Evolutionary conservation across 352 stramenopile genomes (phyloP).

Genomic region (Halophytophthora batemanensis): DNA sequence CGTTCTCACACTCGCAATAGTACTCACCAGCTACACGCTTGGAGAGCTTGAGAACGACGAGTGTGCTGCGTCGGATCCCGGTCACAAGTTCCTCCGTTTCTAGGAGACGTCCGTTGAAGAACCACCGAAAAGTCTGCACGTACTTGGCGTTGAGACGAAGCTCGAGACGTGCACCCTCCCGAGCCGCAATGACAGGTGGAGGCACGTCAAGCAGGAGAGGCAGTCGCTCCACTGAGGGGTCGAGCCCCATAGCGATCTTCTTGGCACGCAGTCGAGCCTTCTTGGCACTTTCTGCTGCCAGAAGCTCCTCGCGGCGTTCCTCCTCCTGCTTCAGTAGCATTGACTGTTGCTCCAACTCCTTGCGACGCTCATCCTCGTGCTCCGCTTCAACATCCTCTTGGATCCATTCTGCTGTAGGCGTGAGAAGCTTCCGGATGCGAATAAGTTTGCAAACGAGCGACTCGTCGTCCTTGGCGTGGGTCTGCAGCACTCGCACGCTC

Average conservation of each 20-base stretch:
- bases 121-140: slow-evolving; percentile 45
- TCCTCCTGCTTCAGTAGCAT: slow-evolving; percentile 29
- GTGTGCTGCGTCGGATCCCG: slow-evolving; percentile 29
- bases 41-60: slow-evolving; percentile 38
- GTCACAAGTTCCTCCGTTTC: slow-evolving; percentile 11
- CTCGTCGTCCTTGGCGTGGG: slow-evolving; percentile 38
- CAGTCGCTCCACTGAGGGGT: slow-evolving; percentile 38
- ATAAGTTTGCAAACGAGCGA: slow-evolving; percentile 38
- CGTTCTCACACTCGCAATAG: slow-evolving; percentile 60
- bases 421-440: slow-evolving; percentile 40
- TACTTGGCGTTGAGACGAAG: slow-evolving; percentile 44
- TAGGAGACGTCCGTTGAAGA: slow-evolving; percentile 35
- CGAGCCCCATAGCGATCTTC: slow-evolving; percentile 57
- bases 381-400: slow-evolving; percentile 46
- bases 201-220: slow-evolving; percentile 33
- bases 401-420: slow-evolving; percentile 53
- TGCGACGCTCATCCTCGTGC: slow-evolving; percentile 29
- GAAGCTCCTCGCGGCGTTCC: slow-evolving; percentile 22
- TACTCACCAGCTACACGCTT: slow-evolving; percentile 50
- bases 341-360: slow-evolving; percentile 25
- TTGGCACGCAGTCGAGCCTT: slow-evolving; percentile 45
- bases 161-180: slow-evolving; percentile 21
- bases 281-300: slow-evolving; percentile 35
- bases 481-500: slow-evolving; percentile 38
- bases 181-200: slow-evolving; percentile 22